Evolutionary conservation across 257 asterid species (phyloP).

Genomic region (Jacaranda copaia): DNA sequence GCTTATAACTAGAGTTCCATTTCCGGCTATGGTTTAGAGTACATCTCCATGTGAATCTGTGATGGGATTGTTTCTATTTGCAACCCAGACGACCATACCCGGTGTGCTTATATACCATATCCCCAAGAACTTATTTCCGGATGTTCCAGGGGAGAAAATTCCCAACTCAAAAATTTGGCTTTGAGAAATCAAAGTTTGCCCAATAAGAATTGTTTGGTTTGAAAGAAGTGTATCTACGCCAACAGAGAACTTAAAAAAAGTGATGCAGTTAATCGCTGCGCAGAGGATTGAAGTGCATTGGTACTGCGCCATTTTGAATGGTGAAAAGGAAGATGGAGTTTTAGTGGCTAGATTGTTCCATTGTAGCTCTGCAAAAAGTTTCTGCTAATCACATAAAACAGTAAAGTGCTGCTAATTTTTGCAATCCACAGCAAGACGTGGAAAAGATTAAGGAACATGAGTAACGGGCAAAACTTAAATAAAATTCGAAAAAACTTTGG

Average conservation of each 20-base stretch:
- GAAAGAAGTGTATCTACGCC: conserved; percentile 23
- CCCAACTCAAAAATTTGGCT: conserved; percentile 34
- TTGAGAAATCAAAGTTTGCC: conserved; percentile 34
- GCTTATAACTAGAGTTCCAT: conserved; percentile 28
- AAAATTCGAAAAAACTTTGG: too few relatives aligned
- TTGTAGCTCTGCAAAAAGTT: too few relatives aligned
- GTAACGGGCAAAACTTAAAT: too few relatives aligned
- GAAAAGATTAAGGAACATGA: too few relatives aligned
- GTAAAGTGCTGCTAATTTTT: too few relatives aligned
- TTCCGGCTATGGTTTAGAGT: conserved; percentile 7
- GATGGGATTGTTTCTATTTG: conserved; percentile 43
- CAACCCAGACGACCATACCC: conserved; percentile 40
- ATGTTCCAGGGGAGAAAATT: conserved; percentile 33
- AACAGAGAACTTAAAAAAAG: neutral
- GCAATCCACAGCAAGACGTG: too few relatives aligned
- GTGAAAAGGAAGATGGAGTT: neutral
- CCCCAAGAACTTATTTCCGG: conserved; percentile 30
- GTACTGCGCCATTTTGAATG: neutral
- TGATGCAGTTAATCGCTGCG: neutral
- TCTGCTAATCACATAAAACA: too few relatives aligned
- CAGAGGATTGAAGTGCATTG: neutral
- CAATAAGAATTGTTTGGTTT: neutral
- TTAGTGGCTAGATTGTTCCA: too few relatives aligned
- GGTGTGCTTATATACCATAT: conserved; percentile 46
- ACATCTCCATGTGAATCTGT: conserved; percentile 6